Evolutionary conservation across 129 eudicot genomes (phyloP).

Genomic region (sunflower (Helianthus annuus)): HanXRQr2.0-SUNRISE NC_035444.2:12833801-12834300

Average conservation of each 20-base stretch:
- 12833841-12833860: too few relatives aligned
- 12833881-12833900: not conserved
- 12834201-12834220: constrained; percentile 6
- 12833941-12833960: not conserved
- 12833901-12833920: not conserved
- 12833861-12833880: too few relatives aligned
- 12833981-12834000: not conserved
- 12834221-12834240: constrained; percentile 11
- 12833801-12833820: too few relatives aligned
- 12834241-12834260: constrained; percentile 67
- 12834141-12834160: constrained; percentile 12
- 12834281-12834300: constrained; percentile 74
- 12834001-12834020: too few relatives aligned
- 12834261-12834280: constrained; percentile 79
- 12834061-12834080: not conserved
- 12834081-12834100: not conserved
- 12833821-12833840: too few relatives aligned
- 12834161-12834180: not conserved
- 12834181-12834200: constrained; percentile 6
- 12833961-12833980: not conserved
- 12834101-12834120: constrained; percentile 12
- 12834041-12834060: not conserved
- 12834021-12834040: too few relatives aligned
- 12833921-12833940: not conserved
- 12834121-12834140: constrained; percentile 6